Conservation (phyloP, 805 yeast genomes). For the Suhomyces emberorum region DNA sequence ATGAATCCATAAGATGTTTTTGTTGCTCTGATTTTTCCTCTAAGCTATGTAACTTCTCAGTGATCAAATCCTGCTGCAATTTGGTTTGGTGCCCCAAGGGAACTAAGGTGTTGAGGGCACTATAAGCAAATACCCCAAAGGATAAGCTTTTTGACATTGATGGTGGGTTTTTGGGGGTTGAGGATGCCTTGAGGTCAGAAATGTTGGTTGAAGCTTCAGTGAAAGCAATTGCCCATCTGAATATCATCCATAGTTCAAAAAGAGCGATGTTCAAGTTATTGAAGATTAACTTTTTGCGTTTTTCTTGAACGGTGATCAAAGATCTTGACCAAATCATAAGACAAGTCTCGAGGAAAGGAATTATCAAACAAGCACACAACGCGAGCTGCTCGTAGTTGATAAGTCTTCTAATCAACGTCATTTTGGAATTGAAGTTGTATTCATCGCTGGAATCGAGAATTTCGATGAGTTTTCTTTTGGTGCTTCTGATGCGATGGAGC, state of each 20-base stretch:
- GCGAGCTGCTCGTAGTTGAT: slow-evolving; percentile 19
- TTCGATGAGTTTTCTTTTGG: slow-evolving; percentile 14
- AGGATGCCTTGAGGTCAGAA: background rate
- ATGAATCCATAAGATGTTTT: background rate
- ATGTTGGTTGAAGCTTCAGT: no score
- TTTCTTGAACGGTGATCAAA: slow-evolving; percentile 23
- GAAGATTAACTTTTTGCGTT: slow-evolving; percentile 26
- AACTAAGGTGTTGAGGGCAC: background rate
- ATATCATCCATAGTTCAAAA: slow-evolving; percentile 31
- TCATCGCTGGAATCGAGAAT: slow-evolving; percentile 9
- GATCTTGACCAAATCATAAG: slow-evolving; percentile 28
- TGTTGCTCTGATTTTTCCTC: background rate
- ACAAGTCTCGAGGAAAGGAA: slow-evolving; percentile 24
- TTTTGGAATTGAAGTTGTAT: background rate
- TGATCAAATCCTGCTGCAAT: background rate
- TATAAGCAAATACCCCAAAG: background rate
- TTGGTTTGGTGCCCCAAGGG: background rate
- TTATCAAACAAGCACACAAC: slow-evolving; percentile 20
- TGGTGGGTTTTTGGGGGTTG: background rate
- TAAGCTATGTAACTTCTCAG: background rate
- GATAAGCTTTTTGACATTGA: background rate
- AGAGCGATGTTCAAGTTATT: slow-evolving; percentile 35
- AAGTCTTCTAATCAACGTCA: slow-evolving; percentile 9
- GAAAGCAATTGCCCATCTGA: slow-evolving; percentile 12
- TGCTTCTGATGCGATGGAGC: slow-evolving; percentile 23